Conservation (phyloP, 2,329 filamentous ascomycete genomes). For the Ilyonectria mors-panacis region DNA sequence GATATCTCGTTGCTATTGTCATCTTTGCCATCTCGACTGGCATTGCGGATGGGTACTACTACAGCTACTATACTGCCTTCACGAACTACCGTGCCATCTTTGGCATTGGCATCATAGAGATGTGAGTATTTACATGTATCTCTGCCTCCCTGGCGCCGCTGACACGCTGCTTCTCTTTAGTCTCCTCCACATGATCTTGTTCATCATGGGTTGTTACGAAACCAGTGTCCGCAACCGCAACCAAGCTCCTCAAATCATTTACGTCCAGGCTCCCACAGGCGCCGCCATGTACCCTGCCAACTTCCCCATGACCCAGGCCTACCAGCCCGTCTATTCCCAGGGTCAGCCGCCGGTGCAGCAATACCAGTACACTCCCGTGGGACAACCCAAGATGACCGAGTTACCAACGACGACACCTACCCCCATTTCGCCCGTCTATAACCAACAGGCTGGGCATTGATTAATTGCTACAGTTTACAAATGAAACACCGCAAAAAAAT, state of each 20-base stretch:
- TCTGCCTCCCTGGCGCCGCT: not conserved
- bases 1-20: slow-evolving; percentile 12
- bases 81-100: slow-evolving; percentile 12
- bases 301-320: slow-evolving; percentile 17
- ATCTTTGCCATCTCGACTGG: not conserved
- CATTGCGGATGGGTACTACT: not conserved
- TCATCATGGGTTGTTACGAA: slow-evolving; percentile 44
- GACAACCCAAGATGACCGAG: not conserved
- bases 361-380: slow-evolving; percentile 1
- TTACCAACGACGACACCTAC: not conserved
- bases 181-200: slow-evolving; percentile 37
- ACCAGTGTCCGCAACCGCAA: slow-evolving; percentile 37
- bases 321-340: slow-evolving; percentile 11
- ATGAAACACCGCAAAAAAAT: no score
- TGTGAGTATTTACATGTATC: slow-evolving; percentile 5
- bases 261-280: slow-evolving; percentile 19
- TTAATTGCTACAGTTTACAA: not conserved
- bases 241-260: slow-evolving; percentile 26
- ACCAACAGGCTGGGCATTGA: not conserved
- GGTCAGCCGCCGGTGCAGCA: slow-evolving; percentile 2
- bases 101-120: slow-evolving; percentile 19
- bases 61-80: slow-evolving; percentile 6
- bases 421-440: slow-evolving; percentile 3
- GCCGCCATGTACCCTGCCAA: slow-evolving; percentile 14
- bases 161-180: slow-evolving; percentile 16